Evolutionary conservation across 768 basidiomycete species (phyloP).

Genomic region (Glaciozyma antarctica): DNA sequence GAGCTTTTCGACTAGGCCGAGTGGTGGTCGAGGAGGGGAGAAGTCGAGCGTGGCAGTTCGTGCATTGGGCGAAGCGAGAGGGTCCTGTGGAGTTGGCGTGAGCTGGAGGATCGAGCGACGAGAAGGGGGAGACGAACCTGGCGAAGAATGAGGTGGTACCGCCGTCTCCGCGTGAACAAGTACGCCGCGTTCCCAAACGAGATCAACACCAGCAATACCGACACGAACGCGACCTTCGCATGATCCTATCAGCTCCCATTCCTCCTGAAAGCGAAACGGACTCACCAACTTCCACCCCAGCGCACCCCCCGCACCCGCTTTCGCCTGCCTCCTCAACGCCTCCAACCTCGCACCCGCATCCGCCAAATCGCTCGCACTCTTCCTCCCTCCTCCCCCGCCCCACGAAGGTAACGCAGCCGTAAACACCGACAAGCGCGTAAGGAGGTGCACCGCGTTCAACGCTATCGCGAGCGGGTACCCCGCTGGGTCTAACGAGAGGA

Average conservation of each 20-base stretch:
- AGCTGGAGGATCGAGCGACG: neutral
- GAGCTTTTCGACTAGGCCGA: neutral
- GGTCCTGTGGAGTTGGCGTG: constrained; percentile 11
- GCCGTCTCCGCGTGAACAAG: constrained; percentile 16
- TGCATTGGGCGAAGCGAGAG: constrained; percentile 27
- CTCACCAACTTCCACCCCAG: constrained; percentile 6
- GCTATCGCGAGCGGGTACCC: constrained; percentile 24
- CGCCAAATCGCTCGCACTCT: neutral
- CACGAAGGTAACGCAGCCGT: neutral
- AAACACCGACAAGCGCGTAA: constrained; percentile 20
- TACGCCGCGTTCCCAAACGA: constrained; percentile 24
- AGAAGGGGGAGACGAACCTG: constrained; percentile 11
- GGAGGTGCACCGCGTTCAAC: constrained; percentile 18
- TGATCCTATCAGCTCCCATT: neutral
- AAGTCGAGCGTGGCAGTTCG: constrained; percentile 17
- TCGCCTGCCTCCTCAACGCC: constrained; percentile 5
- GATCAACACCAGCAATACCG: constrained; percentile 9
- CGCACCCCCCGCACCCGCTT: neutral
- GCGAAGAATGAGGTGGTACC: constrained; percentile 27
- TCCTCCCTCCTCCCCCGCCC: neutral
- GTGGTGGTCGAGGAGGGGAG: neutral
- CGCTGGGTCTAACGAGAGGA: constrained; percentile 24
- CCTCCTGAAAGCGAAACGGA: neutral
- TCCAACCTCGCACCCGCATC: constrained; percentile 27
- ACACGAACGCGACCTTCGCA: neutral